Percentiles rank a stretch among this genome's conserved stretches.
Evolutionary conservation across 2,329 filamentous ascomycete species (phyloP).

Genomic region (Ambrosiella cleistominuta): DNA sequence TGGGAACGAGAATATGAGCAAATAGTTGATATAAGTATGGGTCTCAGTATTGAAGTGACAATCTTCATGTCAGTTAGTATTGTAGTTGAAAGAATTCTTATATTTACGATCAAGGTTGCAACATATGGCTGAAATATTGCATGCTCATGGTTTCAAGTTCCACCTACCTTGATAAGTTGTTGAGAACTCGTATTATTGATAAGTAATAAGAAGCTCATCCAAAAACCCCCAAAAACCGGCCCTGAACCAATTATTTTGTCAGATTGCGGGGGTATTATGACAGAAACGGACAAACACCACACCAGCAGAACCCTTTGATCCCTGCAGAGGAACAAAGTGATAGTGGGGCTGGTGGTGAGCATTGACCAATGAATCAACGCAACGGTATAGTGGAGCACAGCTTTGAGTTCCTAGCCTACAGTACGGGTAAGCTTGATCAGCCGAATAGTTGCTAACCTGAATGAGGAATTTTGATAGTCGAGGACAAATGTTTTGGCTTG

Average conservation of each 20-base stretch:
- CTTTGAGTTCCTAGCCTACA: neutral
- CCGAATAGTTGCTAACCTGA: neutral
- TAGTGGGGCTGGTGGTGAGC: neutral
- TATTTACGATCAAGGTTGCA: neutral
- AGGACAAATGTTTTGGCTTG: neutral
- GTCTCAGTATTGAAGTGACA: neutral
- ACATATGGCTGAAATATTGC: neutral
- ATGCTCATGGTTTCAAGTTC: neutral
- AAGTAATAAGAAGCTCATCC: too few relatives aligned
- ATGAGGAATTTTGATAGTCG: neutral
- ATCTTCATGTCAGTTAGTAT: slow-evolving; percentile 3
- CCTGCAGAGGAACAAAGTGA: neutral
- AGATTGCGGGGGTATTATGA: neutral
- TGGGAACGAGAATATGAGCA: slow-evolving; percentile 11
- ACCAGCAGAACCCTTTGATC: neutral
- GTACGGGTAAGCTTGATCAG: too few relatives aligned
- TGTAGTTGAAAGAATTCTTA: neutral
- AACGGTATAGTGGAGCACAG: neutral
- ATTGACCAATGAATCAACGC: neutral
- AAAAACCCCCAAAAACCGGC: too few relatives aligned
- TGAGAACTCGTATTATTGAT: too few relatives aligned
- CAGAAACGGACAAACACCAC: neutral
- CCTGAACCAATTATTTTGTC: too few relatives aligned
- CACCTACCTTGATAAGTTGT: too few relatives aligned
- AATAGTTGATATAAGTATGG: neutral